Evolutionary conservation across 139 green algal species (phyloP), one percentile per base, ranked within the genome.

Genomic region (Astrephomene gubernaculifera): DNA sequence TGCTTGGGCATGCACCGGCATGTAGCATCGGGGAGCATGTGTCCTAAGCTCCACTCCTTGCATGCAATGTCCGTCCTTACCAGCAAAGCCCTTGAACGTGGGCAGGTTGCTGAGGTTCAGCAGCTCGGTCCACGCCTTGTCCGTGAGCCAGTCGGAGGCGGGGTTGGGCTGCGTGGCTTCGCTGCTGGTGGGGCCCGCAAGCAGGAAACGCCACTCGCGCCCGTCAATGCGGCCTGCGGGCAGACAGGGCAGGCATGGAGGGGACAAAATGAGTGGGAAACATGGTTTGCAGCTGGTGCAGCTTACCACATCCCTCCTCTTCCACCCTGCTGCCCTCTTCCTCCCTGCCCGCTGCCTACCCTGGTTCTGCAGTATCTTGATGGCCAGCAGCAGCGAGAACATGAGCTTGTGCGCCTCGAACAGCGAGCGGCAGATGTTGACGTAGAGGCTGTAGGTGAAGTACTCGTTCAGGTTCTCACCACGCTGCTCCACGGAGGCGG

Each of bases 341-440:
- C 17, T 3, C 63, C 38, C 10, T n/a, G 2, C 63, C 9, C 63
- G 29, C 69, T 22, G 29, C 41, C 24, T 38, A 61, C 43, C 63
- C n/a, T 60, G 49, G 68, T 92, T 43, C 84, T 92, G 80, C 61
- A 89, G 73, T 72, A 95, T 92, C 88, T 94, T 93, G 84, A 94
- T 88, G 12, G 89, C 69, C 27, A 97, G 94, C 88, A 96, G 84
- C 74, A 97, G 88, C 25, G 74, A 90, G 85, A 96, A 94, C 87
- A 96, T 94, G 64, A 97, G 94, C 92, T 97, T 97, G 90, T 97
- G 93, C 31, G 82, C 81, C 89, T 96, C 94, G 83, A 96, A 96
- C 68, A 96, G 91, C 31, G 90, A 94, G 44, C 94, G 89, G 89
- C 94, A 97, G 52, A 97, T 86, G 87, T 96, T 96, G 85, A 94